Conservation (phyloP, 176 grass and related monocot genomes). For the Poa annua region DNA sequence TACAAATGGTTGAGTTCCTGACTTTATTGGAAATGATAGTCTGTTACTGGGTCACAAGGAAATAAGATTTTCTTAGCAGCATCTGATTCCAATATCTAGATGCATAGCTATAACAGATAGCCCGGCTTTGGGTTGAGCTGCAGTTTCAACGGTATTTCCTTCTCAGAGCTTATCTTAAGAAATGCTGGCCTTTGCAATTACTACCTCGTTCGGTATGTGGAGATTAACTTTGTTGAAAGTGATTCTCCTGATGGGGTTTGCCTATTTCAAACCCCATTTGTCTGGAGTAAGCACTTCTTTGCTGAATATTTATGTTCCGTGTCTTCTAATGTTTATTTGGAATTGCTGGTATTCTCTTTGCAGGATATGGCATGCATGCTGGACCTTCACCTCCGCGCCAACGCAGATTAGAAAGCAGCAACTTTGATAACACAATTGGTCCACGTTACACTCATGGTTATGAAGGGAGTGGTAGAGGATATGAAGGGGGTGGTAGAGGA, state of each 20-base stretch:
- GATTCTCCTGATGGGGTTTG: conserved; percentile 48
- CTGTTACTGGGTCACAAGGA: conserved; percentile 38
- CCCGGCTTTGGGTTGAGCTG: conserved; percentile 40
- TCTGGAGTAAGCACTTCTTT: conserved; percentile 56
- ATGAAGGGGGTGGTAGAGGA: conserved; percentile 45
- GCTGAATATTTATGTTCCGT: conserved; percentile 25
- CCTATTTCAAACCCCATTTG: conserved; percentile 50
- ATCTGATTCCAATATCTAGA: conserved; percentile 35
- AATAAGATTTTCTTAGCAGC: conserved; percentile 40
- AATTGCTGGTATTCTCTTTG: conserved; percentile 46
- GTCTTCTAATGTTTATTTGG: conserved; percentile 36
- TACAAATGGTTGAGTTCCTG: conserved; percentile 29
- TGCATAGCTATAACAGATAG: conserved; percentile 53
- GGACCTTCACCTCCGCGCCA: conserved; percentile 61
- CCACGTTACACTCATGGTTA: conserved; percentile 56
- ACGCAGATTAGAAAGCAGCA: conserved; percentile 48
- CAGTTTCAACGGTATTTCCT: conserved; percentile 54
- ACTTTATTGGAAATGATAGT: conserved; percentile 6
- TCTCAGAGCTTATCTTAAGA: conserved; percentile 46
- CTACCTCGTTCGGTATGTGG: conserved; percentile 38
- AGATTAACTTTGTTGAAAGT: conserved; percentile 42
- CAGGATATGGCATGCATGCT: conserved; percentile 69
- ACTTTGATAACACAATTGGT: conserved; percentile 53
- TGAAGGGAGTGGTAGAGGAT: conserved; percentile 69
- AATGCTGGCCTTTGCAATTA: conserved; percentile 42